Conservation (phyloP, 2,329 filamentous ascomycete genomes). For the Aspergillus jensenii region DNA sequence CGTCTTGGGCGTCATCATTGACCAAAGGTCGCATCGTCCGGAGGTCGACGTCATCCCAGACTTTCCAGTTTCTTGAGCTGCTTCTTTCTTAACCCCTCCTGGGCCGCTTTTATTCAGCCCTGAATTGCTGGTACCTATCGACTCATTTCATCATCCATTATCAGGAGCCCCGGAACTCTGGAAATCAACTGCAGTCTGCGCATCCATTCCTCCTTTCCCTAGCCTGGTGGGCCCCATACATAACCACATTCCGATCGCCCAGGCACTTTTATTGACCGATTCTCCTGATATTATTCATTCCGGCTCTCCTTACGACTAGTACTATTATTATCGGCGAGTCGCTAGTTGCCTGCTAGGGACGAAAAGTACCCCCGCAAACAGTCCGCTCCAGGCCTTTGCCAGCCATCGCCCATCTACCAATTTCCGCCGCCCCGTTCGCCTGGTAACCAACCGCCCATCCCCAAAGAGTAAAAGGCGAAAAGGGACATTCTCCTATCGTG, state of each 20-base stretch:
- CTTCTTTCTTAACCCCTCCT: constrained; percentile 12
- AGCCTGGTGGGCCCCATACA: constrained; percentile 13
- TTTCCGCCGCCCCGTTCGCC: constrained; percentile 25
- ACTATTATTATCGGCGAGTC: constrained; percentile 5
- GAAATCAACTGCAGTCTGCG: background rate
- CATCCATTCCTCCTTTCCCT: constrained; percentile 7
- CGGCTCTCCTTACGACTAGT: background rate
- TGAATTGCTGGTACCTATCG: background rate
- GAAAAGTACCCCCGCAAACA: constrained; percentile 28
- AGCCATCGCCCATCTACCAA: constrained; percentile 6
- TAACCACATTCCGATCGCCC: constrained; percentile 16
- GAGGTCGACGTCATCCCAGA: constrained; percentile 39
- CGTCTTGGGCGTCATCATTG: constrained; percentile 21
- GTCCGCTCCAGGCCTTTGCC: constrained; percentile 22
- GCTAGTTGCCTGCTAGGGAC: constrained; percentile 2
- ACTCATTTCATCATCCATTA: background rate
- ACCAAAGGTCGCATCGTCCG: constrained; percentile 22
- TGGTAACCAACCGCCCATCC: constrained; percentile 28
- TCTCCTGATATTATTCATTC: constrained; percentile 1
- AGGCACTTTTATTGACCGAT: background rate
- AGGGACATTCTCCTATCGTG: constrained; percentile 8
- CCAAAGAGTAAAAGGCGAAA: constrained; percentile 12
- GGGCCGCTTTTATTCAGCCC: background rate
- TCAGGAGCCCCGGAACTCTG: background rate
- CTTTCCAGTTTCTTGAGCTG: constrained; percentile 1